These are phyloP conservation scores for Phyllosticta citrichinensis DNA, from an alignment of 2,329 filamentous ascomycete genomes.

Conservation along the genomic window DNA sequence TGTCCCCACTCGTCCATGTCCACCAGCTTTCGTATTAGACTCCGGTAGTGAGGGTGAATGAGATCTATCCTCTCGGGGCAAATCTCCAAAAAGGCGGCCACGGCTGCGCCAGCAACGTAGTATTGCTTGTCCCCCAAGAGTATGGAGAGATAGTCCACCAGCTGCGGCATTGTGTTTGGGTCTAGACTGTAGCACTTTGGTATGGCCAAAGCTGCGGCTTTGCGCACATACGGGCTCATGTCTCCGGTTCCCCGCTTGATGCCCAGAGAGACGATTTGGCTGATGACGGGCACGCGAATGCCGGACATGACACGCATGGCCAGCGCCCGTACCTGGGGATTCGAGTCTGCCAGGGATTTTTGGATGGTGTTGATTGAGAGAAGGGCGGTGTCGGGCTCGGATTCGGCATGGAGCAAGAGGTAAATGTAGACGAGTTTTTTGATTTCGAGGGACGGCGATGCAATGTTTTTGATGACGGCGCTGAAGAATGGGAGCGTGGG, in stretches of 20 bases:
- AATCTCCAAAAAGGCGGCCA: constrained; percentile 78
- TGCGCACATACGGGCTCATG: constrained; percentile 89
- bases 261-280: constrained; percentile 88
- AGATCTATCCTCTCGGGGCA: constrained; percentile 82
- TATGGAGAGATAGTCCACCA: constrained; percentile 69
- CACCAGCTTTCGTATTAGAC: constrained; percentile 77
- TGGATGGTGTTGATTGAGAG: constrained; percentile 98
- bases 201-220: constrained; percentile 84
- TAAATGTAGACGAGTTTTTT: constrained; percentile 99
- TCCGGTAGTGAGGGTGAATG: constrained; percentile 81
- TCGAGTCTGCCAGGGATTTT: constrained; percentile 87
- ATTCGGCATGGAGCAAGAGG: constrained; percentile 89
- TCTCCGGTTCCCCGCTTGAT: constrained; percentile 91
- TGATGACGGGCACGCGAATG: constrained; percentile 94
- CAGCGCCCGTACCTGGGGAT: constrained; percentile 81
- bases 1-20: constrained; percentile 99
- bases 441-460: constrained; percentile 85
- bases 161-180: constrained; percentile 70
- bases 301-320: constrained; percentile 95
- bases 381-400: constrained; percentile 88
- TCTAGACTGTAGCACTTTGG: constrained; percentile 94
- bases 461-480: constrained; percentile 96
- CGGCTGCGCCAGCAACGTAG: constrained; percentile 89
- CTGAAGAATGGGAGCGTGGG: constrained; percentile 90
- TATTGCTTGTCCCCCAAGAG: constrained; percentile 88